phyloP scores from a whole-genome alignment of 2,329 filamentous ascomycete genomes.

The Fusarium siculi region DNA sequence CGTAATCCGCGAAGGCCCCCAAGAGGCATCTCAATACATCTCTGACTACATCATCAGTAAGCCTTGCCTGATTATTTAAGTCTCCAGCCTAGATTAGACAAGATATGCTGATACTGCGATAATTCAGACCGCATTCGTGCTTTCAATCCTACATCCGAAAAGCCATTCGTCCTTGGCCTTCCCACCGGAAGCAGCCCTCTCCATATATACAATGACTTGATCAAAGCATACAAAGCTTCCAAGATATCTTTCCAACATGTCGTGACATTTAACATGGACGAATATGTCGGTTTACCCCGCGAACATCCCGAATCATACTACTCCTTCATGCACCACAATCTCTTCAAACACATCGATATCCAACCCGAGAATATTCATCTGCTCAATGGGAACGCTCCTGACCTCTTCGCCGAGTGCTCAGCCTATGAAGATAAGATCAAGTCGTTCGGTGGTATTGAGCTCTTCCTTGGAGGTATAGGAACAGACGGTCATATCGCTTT shows the following conservation, averaged over 20 bases:
- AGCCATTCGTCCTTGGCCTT: slow-evolving; percentile 7
- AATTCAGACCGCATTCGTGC: not conserved
- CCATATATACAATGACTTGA: slow-evolving; percentile 1
- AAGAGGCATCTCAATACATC: slow-evolving; percentile 13
- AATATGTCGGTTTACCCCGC: slow-evolving; percentile 7
- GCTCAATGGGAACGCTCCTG: not conserved
- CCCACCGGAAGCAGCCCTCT: slow-evolving; percentile 7
- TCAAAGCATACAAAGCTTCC: not conserved
- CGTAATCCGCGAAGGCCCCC: slow-evolving; percentile 3
- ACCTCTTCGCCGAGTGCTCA: not conserved
- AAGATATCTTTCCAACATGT: slow-evolving; percentile 16
- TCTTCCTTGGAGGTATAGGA: slow-evolving; percentile 11
- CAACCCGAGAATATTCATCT: not conserved
- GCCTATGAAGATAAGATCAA: slow-evolving; percentile 7
- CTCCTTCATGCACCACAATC: slow-evolving; percentile 8
- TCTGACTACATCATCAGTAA: slow-evolving; percentile 21
- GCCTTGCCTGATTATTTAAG: not conserved
- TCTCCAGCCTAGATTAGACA: not conserved
- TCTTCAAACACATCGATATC: slow-evolving; percentile 10
- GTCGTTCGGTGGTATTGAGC: not conserved
- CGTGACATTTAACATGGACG: slow-evolving; percentile 15
- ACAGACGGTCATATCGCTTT: slow-evolving; percentile 12
- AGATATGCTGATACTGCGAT: not conserved
- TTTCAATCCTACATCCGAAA: slow-evolving; percentile 1
- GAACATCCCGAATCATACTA: slow-evolving; percentile 8